Evolutionary conservation across 768 basidiomycete species (phyloP), one percentile per base, ranked within the genome.

Genomic region (Mycena metata): DNA sequence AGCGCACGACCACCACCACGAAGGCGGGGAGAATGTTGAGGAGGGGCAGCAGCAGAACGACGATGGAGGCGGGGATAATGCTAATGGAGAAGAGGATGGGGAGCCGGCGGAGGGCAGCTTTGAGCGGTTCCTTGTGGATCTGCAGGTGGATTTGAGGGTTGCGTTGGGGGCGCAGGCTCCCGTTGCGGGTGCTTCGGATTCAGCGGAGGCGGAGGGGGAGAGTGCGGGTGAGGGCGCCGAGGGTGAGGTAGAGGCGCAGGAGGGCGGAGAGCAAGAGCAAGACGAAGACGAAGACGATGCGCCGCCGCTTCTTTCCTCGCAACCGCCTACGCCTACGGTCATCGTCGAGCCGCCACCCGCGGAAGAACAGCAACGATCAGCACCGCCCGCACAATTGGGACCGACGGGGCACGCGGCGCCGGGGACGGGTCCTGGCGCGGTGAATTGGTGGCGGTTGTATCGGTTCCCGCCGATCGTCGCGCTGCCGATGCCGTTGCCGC

Each of bases 381-480:
- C n/a, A n/a, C n/a, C n/a, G n/a, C n/a, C n/a, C n/a, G n/a, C n/a
- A n/a, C n/a, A n/a, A n/a, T n/a, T n/a, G n/a, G n/a, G n/a, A n/a
- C n/a, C 45, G 3, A 7, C 52, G 16, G 45, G 5, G 1, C 55
- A 17, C 57, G 12, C 47, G 10, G 2, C 35, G 10, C 49, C 49
- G 8, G 59, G 39, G 26, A 42, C 45, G 57, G 78, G 78, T 5
- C 75, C 79, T 47, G 84, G 82, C 15, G 77, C 86, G 19, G 85
- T 94, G 64, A 94, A 94, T 74, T 92, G 92, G 88, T 94, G 93
- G 93, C 83, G 93, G 62, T 78, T 93, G 72, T 93, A 93, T 75
- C 87, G 92, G n/a, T 94, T 94, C 81, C 91, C 91, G 10, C 84
- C 92, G 43, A 90, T 93, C 70, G 63, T 36, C 41, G 66, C 24